phyloP scores from a whole-genome alignment of 768 basidiomycete species.

The Suillus subluteus region DNA sequence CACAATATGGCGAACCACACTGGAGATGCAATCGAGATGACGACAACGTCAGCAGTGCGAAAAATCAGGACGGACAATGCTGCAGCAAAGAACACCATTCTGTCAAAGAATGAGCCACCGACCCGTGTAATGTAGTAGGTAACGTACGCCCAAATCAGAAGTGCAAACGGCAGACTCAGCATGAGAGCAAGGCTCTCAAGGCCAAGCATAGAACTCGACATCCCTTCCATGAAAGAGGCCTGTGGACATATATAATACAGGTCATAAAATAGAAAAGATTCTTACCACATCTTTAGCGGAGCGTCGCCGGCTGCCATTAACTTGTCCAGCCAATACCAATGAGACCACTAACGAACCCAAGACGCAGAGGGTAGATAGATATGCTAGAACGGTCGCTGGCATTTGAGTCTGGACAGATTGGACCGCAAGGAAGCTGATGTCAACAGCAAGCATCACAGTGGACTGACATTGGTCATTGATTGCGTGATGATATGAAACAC shows the following conservation, averaged over 20 bases:
- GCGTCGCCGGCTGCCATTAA: slow-evolving; percentile 23
- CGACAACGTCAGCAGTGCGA: not conserved
- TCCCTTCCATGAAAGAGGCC: not conserved
- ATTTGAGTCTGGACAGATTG: not conserved
- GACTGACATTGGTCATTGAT: slow-evolving; percentile 4
- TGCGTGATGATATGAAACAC: not conserved
- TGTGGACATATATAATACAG: not conserved
- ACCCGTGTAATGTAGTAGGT: too few relatives aligned
- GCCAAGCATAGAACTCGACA: not conserved
- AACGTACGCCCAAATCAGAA: too few relatives aligned
- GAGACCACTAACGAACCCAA: slow-evolving; percentile 10
- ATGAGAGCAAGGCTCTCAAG: slow-evolving; percentile 28
- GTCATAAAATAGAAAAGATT: not conserved
- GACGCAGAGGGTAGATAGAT: slow-evolving; percentile 12
- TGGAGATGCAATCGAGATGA: not conserved
- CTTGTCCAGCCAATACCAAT: not conserved
- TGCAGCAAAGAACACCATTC: too few relatives aligned
- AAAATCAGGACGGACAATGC: not conserved
- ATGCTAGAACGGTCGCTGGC: not conserved
- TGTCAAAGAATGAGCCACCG: too few relatives aligned
- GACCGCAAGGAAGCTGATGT: slow-evolving; percentile 14
- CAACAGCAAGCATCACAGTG: slow-evolving; percentile 18
- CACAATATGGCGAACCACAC: not conserved
- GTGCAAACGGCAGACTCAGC: slow-evolving; percentile 17
- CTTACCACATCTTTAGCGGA: slow-evolving; percentile 13